Evolutionary conservation across 257 asterid genomes (phyloP).

Genomic region (Schizonepeta tenuifolia): DNA sequence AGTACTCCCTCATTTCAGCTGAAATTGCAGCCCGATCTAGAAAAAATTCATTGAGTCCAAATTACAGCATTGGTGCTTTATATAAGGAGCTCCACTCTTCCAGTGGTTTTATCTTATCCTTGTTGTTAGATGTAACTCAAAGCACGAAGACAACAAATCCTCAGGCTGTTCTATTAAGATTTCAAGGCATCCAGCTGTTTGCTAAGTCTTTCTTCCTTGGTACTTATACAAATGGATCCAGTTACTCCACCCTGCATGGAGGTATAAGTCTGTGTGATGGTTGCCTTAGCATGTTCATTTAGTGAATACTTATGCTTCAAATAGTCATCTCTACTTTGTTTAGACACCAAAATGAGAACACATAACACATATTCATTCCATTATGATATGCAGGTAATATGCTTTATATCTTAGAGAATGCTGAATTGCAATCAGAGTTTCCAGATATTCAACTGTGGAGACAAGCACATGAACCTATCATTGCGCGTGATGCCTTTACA

Average conservation of each 20-base stretch:
- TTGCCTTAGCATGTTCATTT: conserved; percentile 7
- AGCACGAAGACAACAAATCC: conserved; percentile 54
- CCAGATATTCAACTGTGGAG: conserved; percentile 88
- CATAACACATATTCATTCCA: conserved; percentile 5
- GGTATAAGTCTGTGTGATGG: conserved; percentile 47
- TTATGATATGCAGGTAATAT: conserved; percentile 61
- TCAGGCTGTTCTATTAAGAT: conserved; percentile 60
- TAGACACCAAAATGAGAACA: background rate
- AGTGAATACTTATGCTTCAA: conserved; percentile 10
- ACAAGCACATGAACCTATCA: conserved; percentile 76
- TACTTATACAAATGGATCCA: conserved; percentile 40
- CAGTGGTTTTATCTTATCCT: conserved; percentile 77
- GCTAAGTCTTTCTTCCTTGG: conserved; percentile 67
- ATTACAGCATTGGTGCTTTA: conserved; percentile 58
- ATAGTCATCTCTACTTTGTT: conserved; percentile 6
- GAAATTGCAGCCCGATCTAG: conserved; percentile 88
- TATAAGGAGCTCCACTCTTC: conserved; percentile 80
- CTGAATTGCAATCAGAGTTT: conserved; percentile 51
- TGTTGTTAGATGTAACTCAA: conserved; percentile 73
- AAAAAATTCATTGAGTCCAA: conserved; percentile 69
- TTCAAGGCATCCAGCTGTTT: conserved; percentile 74
- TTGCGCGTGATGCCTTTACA: conserved; percentile 83
- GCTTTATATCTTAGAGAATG: conserved; percentile 63
- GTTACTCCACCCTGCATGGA: conserved; percentile 39
- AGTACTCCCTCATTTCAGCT: conserved; percentile 77